Percentiles rank a stretch among this genome's conserved stretches.
Evolutionary conservation across 1,284 basidiomycete genomes (phyloP).

Genomic region (Heterobasidion annosum): DNA sequence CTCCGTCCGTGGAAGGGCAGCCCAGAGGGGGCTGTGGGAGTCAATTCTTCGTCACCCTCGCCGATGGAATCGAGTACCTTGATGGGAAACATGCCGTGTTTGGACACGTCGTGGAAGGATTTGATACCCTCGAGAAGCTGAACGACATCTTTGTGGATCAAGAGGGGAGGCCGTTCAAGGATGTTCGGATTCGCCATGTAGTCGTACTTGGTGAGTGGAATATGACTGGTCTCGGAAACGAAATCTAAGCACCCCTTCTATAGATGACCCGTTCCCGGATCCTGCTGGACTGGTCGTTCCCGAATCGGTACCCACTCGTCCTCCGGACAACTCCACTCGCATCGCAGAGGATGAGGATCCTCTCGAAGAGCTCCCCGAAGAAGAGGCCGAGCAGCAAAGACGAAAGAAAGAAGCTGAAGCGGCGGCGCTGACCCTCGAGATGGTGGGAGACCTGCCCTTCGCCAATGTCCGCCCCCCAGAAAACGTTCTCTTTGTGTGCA

Average conservation of each 20-base stretch:
- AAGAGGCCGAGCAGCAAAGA: slow-evolving; percentile 72
- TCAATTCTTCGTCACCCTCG: slow-evolving; percentile 95
- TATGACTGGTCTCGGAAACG: neutral
- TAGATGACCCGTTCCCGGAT: slow-evolving; percentile 94
- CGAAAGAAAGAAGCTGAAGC: slow-evolving; percentile 84
- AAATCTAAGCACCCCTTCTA: neutral
- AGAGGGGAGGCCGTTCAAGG: slow-evolving; percentile 85
- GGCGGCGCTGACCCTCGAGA: slow-evolving; percentile 93
- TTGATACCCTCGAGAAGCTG: slow-evolving; percentile 88
- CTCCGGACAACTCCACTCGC: slow-evolving; percentile 78
- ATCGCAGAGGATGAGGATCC: slow-evolving; percentile 91
- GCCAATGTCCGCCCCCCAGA: slow-evolving; percentile 97
- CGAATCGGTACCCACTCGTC: slow-evolving; percentile 67
- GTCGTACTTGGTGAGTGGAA: slow-evolving; percentile 73
- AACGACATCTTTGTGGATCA: slow-evolving; percentile 89
- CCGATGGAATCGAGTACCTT: slow-evolving; percentile 87
- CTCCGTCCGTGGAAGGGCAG: slow-evolving; percentile 58
- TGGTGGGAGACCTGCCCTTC: slow-evolving; percentile 98
- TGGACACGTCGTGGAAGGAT: slow-evolving; percentile 90
- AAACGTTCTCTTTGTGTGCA: slow-evolving; percentile 98
- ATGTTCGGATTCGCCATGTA: slow-evolving; percentile 88
- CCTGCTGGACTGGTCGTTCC: slow-evolving; percentile 69
- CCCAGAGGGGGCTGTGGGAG: slow-evolving; percentile 80
- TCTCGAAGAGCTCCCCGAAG: slow-evolving; percentile 66
- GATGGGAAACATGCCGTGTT: slow-evolving; percentile 96